Base-by-base conservation (phyloP, 2,329 filamentous ascomycete species). In the Neofusicoccum ribis region DNA sequence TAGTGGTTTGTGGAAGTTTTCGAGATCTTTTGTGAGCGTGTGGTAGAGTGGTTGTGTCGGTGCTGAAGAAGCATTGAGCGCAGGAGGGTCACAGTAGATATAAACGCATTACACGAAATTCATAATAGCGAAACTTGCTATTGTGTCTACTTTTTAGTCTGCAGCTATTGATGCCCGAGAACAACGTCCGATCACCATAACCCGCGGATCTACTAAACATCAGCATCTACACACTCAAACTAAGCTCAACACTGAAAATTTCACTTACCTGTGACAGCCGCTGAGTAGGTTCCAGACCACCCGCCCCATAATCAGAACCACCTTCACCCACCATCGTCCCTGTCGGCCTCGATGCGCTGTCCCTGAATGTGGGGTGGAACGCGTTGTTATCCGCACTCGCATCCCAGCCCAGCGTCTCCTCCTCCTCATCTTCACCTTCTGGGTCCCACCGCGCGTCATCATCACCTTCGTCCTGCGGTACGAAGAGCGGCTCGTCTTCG, bases 381-480 rank as follows among this genome's bases (percentile, higher is more conserved):
- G 71, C 73, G 49, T 76, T 74, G 58, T 77, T 70, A 54, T 89
- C 84, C 43, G 84, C 86, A 72, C 85, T 90, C 60, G 88, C 84
- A 76, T 93, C 89, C 91, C 91, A 94, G 43, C 88, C 89, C 50
- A 93, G 79, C 70, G 88, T 87, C 58, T 88, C 87, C 68, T 88
- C 85, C 63, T 88, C 86, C 36, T 89, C 88, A 6, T 86, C 56
- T n/a, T 47, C 56, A 14, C 23, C 56, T 51, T 90, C 82, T 1
- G 91, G 90, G 68, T 92, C 89, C 91, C 91, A 94, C 63, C 82
- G 80, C 50, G 84, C 82, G 67, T 92, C 89, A 27, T 92, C 89
- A 36, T 91, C 88, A 11, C 27, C 41, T 8, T 76, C 81, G n/a
- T 80, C 80, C 27, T 64, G 66, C 14, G 85, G 83, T n/a, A 93